A percentile compares a stretch with the other conserved stretches of the same genome.
Conservation (phyloP, 202 grass and related monocot species). For the Eragrostis tef region DNA sequence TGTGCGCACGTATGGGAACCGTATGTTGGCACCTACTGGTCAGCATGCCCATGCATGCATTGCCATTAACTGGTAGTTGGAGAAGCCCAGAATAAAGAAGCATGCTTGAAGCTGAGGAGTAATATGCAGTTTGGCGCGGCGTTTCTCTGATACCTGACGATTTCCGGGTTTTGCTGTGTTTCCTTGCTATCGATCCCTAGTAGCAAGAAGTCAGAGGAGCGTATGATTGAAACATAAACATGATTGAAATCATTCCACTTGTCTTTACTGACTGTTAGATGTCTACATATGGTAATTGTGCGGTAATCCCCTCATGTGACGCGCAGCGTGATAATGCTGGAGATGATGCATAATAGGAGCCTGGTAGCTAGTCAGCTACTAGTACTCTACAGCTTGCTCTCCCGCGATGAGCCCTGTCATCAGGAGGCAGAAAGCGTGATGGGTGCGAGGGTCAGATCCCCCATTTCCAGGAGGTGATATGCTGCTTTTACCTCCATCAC, state of each 20-base stretch:
- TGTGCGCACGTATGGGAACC: background rate
- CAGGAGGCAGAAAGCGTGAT: too few species aligned
- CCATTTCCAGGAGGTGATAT: constrained; percentile 15
- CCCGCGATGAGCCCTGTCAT: too few species aligned
- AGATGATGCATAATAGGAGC: background rate
- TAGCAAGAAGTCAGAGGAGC: too few species aligned
- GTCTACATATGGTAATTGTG: background rate
- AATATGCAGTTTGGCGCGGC: background rate
- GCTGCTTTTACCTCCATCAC: background rate
- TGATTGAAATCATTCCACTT: too few species aligned
- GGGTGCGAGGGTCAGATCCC: background rate
- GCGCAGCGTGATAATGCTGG: background rate
- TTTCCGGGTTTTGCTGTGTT: background rate
- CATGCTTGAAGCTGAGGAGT: background rate
- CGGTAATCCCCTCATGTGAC: background rate
- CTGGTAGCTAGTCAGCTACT: too few species aligned
- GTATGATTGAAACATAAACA: too few species aligned
- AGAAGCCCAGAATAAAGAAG: background rate
- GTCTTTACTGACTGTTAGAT: background rate
- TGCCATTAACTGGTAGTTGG: background rate
- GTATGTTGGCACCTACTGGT: background rate
- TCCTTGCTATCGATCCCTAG: background rate
- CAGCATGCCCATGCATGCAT: background rate
- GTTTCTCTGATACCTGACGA: background rate
- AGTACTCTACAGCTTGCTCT: too few species aligned